phyloP scores from a whole-genome alignment of 2,329 filamentous ascomycete species.

The Botrytis aclada region DNA sequence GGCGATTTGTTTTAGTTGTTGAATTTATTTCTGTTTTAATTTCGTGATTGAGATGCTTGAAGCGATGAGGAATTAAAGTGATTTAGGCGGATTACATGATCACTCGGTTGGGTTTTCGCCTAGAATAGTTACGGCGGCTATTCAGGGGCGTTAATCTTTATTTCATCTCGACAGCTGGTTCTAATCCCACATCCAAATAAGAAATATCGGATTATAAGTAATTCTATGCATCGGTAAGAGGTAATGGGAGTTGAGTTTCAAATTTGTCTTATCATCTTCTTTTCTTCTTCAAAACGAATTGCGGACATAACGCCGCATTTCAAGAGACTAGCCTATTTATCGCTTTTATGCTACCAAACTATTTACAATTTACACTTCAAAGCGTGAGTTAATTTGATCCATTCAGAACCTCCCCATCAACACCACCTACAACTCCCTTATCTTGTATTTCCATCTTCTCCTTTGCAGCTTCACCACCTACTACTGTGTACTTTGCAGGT shows the following conservation, averaged over 20 bases:
- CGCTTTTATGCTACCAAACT: not conserved
- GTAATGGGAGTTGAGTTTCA: not conserved
- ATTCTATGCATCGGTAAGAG: not conserved
- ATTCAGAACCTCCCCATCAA: not conserved
- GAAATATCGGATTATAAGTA: not conserved
- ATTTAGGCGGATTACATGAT: not conserved
- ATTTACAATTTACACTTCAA: not conserved
- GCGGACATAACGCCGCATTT: not conserved
- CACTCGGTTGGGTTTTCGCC: not conserved
- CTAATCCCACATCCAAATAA: not conserved
- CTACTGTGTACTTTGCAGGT: constrained; percentile 24
- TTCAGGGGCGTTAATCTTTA: not conserved
- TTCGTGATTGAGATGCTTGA: not conserved
- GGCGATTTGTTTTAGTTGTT: too few species aligned
- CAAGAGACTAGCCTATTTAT: not conserved
- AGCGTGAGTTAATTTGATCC: not conserved
- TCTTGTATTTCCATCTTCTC: constrained; percentile 23
- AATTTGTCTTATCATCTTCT: not conserved
- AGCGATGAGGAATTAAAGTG: not conserved
- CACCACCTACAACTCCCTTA: constrained; percentile 20
- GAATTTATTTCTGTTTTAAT: too few species aligned
- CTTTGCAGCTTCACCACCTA: constrained; percentile 24
- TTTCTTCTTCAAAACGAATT: not conserved
- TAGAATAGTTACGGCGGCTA: not conserved
- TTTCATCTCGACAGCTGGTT: not conserved